Evolutionary conservation across 2,329 filamentous ascomycete species (phyloP).

Genomic region (Cercospora berteroae): DNA sequence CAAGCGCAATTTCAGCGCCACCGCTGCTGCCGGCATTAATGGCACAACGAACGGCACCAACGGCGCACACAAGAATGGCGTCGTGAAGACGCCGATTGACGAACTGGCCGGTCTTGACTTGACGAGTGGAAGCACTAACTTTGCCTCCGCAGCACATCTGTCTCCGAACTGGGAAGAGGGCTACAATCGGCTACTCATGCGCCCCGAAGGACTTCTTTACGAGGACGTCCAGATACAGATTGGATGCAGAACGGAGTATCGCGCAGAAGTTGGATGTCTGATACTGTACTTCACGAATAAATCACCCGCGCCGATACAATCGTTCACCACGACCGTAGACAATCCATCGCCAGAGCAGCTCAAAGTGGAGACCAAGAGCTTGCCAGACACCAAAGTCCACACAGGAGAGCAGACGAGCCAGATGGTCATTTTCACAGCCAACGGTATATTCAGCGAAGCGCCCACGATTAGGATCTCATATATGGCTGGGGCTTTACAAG

Average conservation of each 20-base stretch:
- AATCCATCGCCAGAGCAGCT: constrained; percentile 67
- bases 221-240: constrained; percentile 94
- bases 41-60: constrained; percentile 34
- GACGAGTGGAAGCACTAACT: constrained; percentile 68
- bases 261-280: constrained; percentile 89
- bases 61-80: constrained; percentile 28
- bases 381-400: constrained; percentile 78
- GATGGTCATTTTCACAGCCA: constrained; percentile 90
- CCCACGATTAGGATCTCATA: constrained; percentile 95
- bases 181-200: constrained; percentile 77
- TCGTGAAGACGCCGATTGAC: constrained; percentile 39
- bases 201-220: constrained; percentile 82
- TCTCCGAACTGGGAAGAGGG: constrained; percentile 93
- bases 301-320: constrained; percentile 76
- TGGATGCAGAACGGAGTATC: constrained; percentile 88
- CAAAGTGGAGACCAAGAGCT: constrained; percentile 80
- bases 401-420: constrained; percentile 81
- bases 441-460: constrained; percentile 73
- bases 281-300: constrained; percentile 98
- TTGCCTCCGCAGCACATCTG: constrained; percentile 87
- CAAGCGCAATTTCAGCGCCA: constrained; percentile 72
- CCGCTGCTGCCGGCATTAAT: constrained; percentile 38
- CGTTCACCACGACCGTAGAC: constrained; percentile 92
- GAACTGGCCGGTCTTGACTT: constrained; percentile 85
- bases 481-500: constrained; percentile 88